Base-by-base conservation (phyloP, 768 basidiomycete genomes). In the Mycena kentingensis region DNA sequence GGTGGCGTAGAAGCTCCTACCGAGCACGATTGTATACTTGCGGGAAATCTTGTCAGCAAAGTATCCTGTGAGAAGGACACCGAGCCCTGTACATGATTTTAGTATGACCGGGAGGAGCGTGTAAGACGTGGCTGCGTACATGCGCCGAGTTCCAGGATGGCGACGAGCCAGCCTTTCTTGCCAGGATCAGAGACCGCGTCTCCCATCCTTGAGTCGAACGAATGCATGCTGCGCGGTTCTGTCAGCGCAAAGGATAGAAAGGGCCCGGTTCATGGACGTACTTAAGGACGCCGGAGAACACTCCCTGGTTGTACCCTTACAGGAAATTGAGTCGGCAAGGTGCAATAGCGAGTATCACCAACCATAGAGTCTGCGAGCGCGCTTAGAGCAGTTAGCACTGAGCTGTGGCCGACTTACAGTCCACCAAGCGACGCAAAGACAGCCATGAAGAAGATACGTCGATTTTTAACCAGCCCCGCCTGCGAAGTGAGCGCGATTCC, bases 361-460 rank as follows among this genome's bases (percentile, higher is more conserved):
- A 83, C 84, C 84, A 73, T 86, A 87, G 21, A 86, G 73, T 43
- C 83, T 89, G 68, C 24, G 58, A 31, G 26, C 22, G 42, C 16
- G 28, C 28, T 29, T 22, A 34, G 27, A n/a, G 11, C 1, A 39
- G 15, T 13, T 25, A 12, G 48, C 21, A 45, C 28, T 19, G 34
- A 42, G 28, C 41, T 42, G 55, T 32, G n/a, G 16, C 22, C 28
- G 18, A 75, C 85, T 61, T 71, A 84, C 77, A 92, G 67, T 61
- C 88, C 88, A 65, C 90, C 90, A 19, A 90, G 73, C 13, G 87
- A 89, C 3, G 88, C 89, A 61, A 90, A 92, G 18, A 88, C 78
- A 13, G 89, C 82, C 46, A 89, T 82, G 24, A 77, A 72, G 51
- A 90, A 83, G 24, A 87, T 72, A 58, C 74, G 77, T 39, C 80